These are phyloP conservation scores for Citrus hindsii DNA, from an alignment of 345 rosid genomes.

Conservation along the genomic window DNA sequence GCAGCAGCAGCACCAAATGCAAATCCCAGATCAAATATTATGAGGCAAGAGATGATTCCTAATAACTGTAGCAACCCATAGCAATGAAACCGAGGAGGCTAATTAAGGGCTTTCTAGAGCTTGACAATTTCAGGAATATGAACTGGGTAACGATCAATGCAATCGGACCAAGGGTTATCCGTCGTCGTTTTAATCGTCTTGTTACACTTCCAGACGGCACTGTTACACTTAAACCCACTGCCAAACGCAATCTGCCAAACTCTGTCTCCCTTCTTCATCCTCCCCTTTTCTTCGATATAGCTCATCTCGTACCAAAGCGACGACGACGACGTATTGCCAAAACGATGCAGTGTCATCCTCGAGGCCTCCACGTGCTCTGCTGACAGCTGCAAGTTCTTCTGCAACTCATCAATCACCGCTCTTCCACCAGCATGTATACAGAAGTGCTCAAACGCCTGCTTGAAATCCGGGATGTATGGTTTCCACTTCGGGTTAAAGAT, in stretches of 20 bases:
- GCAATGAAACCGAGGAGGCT: slow-evolving; percentile 8
- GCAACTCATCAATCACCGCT: slow-evolving; percentile 79
- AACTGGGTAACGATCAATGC: slow-evolving; percentile 69
- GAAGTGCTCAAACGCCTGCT: slow-evolving; percentile 83
- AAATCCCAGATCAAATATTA: not conserved
- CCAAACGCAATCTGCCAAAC: slow-evolving; percentile 92
- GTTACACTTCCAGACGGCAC: slow-evolving; percentile 90
- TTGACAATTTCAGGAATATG: slow-evolving; percentile 73
- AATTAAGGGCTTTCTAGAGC: slow-evolving; percentile 29
- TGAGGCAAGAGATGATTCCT: not conserved
- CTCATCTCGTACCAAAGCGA: slow-evolving; percentile 79
- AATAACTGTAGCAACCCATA: not conserved
- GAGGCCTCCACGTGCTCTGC: slow-evolving; percentile 80
- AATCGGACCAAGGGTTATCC: slow-evolving; percentile 74
- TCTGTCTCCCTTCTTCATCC: slow-evolving; percentile 63
- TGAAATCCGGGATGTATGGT: slow-evolving; percentile 85
- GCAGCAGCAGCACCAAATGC: not conserved
- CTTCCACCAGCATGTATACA: slow-evolving; percentile 95
- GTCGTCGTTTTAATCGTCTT: slow-evolving; percentile 47
- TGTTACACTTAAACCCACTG: slow-evolving; percentile 91
- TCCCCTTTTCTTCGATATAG: slow-evolving; percentile 77
- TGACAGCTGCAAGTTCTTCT: slow-evolving; percentile 67
- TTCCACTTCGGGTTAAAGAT: slow-evolving; percentile 62
- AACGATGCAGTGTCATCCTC: slow-evolving; percentile 76
- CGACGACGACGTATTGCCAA: slow-evolving; percentile 90